A percentile compares a stretch with the other conserved stretches of the same genome.
Conservation (phyloP, 768 basidiomycete species). For the Boletus edulis region DNA sequence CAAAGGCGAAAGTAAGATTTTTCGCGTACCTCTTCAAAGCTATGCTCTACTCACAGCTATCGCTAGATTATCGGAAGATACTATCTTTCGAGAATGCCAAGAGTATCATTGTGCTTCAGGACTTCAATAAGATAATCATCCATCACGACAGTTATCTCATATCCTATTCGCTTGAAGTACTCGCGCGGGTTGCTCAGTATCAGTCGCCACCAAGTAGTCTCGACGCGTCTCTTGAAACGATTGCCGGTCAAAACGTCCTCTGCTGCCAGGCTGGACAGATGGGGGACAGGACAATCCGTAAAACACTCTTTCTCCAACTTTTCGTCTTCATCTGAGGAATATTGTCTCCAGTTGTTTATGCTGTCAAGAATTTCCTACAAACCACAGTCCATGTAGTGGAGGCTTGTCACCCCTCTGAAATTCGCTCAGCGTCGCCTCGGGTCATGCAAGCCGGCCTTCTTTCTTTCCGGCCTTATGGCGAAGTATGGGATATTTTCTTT, state of each 20-base stretch:
- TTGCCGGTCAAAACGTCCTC: conserved; percentile 56
- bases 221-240: conserved; percentile 57
- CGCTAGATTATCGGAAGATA: conserved; percentile 56
- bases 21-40: neutral
- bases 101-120: conserved; percentile 55
- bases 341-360: conserved; percentile 57
- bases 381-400: conserved; percentile 62
- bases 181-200: conserved; percentile 57
- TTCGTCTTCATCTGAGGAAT: conserved; percentile 4
- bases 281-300: conserved; percentile 56
- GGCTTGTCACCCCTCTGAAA: conserved; percentile 42
- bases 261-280: conserved; percentile 59
- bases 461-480: conserved; percentile 63
- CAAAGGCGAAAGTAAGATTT: conserved; percentile 50
- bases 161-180: conserved; percentile 70
- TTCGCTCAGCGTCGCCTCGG: conserved; percentile 36
- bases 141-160: conserved; percentile 55
- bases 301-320: conserved; percentile 15
- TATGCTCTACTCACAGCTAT: neutral
- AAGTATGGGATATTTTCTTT: conserved; percentile 42
- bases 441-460: conserved; percentile 20
- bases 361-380: conserved; percentile 59
- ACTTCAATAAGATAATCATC: conserved; percentile 67
- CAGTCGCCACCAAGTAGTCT: conserved; percentile 45
- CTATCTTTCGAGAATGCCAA: conserved; percentile 49